Evolutionary conservation across 345 rosid genomes (phyloP).

Genomic region (Excoecaria agallocha): DNA sequence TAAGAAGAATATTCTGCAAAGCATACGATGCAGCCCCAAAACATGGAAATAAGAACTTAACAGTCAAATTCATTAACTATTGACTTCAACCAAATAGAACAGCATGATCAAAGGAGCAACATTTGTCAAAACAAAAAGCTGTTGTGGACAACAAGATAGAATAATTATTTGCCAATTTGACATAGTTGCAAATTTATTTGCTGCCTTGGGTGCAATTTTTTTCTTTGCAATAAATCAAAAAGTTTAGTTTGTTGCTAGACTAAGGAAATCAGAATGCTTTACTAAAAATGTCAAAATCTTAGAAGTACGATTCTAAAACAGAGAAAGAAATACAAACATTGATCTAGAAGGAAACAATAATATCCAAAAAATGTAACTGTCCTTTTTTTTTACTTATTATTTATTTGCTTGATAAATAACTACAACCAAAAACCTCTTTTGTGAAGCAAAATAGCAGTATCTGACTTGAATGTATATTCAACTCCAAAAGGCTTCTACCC

Average conservation of each 20-base stretch:
- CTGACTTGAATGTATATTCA: background rate
- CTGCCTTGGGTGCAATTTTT: constrained; percentile 69
- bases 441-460: background rate
- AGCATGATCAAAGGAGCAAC: background rate
- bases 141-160: background rate
- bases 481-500: background rate
- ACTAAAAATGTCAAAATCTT: background rate
- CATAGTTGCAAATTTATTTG: constrained; percentile 39
- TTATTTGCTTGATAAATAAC: background rate
- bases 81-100: background rate
- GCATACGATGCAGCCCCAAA: too few species aligned
- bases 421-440: background rate
- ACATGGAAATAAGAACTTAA: too few species aligned
- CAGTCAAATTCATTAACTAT: background rate
- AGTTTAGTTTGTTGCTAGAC: constrained; percentile 1
- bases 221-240: constrained; percentile 46
- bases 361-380: background rate
- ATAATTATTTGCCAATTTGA: background rate
- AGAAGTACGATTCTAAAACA: constrained; percentile 4
- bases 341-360: background rate
- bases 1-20: too few species aligned
- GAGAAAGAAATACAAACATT: background rate
- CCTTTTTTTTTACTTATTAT: background rate
- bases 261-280: background rate
- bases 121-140: background rate